Base-by-base conservation (phyloP, 495 filamentous ascomycete genomes). In the Hypoxylon rickii region DNA sequence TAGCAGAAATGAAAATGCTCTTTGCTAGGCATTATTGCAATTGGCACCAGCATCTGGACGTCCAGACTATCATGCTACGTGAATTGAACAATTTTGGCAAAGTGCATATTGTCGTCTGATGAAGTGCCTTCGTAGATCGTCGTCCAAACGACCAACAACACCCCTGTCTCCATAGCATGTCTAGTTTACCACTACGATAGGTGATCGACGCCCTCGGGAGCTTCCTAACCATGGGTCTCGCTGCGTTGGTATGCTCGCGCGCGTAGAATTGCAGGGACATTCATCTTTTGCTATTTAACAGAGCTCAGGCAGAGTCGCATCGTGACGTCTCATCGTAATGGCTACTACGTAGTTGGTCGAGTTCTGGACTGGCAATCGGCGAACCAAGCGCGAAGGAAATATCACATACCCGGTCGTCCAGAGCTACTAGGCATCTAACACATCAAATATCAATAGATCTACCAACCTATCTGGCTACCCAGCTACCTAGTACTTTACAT, bases 191-290 rank as follows among this genome's bases (percentile, higher is more conserved):
- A n/a, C n/a, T 42, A 43, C 22, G 43, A n/a, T 47, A 8, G 45
- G 31, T 49, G 53, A 57, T 57, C 54, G 32, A 51, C 46, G 31
- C 32, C 26, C n/a, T 51, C 40, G 41, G 24, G 51, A 39, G 40
- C 22, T 16, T 29, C 49, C 38, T 54, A 45, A 44, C 39, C 44
- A 50, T 39, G 40, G 50, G 50, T 50, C 33, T 32, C 44, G 16
- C n/a, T 33, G 20, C 3, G 36, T 19, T 21, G 46, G 36, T 13
- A 58, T 50, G 26, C 13, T 13, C 18, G 21, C 43, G 43, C 38
- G 36, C 16, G 20, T 41, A 41, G 47, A 13, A 26, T 45, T 13
- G 47, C 26, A 58, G 36, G 51, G 44, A 16, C 37, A 29, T 11
- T 37, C 19, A 4, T 22, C 29, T 43, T 7, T 44, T 46, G 31